phyloP scores from a whole-genome alignment of 1,139 yeast species.

The Candida sp. region DNA sequence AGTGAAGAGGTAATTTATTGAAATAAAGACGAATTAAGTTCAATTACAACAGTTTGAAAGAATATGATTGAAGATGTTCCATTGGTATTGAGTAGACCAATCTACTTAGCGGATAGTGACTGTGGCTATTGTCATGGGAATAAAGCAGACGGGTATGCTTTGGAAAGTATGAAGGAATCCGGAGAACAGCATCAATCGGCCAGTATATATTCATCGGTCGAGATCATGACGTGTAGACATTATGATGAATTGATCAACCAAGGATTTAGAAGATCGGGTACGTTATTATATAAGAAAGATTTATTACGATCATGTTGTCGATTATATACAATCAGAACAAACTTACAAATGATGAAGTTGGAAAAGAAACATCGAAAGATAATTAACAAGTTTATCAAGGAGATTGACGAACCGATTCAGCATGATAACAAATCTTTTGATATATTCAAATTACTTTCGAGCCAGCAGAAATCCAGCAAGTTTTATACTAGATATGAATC shows the following conservation, averaged over 20 bases:
- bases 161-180: conserved; percentile 17
- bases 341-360: conserved; percentile 39
- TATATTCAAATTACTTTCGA: conserved; percentile 15
- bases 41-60: not conserved
- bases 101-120: conserved; percentile 18
- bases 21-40: too few species aligned
- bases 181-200: conserved; percentile 17
- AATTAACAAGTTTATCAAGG: conserved; percentile 58
- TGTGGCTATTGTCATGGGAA: conserved; percentile 68
- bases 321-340: conserved; percentile 76
- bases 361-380: conserved; percentile 67
- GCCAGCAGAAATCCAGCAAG: conserved; percentile 21
- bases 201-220: conserved; percentile 49
- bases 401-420: conserved; percentile 19
- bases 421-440: conserved; percentile 15
- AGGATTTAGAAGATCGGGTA: conserved; percentile 82
- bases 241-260: conserved; percentile 66
- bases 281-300: conserved; percentile 72
- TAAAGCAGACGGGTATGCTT: conserved; percentile 39
- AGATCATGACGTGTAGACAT: conserved; percentile 43
- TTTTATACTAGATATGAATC: conserved; percentile 55
- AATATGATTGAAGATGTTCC: conserved; percentile 2
- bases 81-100: conserved; percentile 15
- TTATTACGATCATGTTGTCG: conserved; percentile 73
- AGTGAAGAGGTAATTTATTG: too few species aligned